Conservation (phyloP, 352 stramenopile genomes). For the Pythium volutum region DNA sequence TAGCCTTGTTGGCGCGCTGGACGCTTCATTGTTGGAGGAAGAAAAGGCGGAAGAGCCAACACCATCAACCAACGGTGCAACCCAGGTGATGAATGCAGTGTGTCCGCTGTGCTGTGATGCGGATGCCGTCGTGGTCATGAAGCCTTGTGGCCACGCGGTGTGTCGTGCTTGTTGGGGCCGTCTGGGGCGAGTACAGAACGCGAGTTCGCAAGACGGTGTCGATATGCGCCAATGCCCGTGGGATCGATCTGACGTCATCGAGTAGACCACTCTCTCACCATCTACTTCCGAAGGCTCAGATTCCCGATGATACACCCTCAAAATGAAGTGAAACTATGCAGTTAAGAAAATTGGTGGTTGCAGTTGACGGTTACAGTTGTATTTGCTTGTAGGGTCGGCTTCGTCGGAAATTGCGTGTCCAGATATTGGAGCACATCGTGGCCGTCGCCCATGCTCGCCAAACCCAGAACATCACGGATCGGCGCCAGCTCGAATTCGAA, state of each 20-base stretch:
- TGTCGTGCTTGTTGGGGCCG: slow-evolving; percentile 38
- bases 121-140: slow-evolving; percentile 46
- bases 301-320: not conserved
- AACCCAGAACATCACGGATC: not conserved
- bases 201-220: not conserved
- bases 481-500: not conserved
- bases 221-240: slow-evolving; percentile 46
- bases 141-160: slow-evolving; percentile 48
- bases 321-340: slow-evolving; percentile 1
- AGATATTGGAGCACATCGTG: not conserved
- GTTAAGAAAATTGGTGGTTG: not conserved
- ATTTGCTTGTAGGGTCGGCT: not conserved
- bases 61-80: not conserved
- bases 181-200: slow-evolving; percentile 5
- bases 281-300: not conserved
- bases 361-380: not conserved
- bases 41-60: slow-evolving; percentile 9
- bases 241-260: slow-evolving; percentile 54
- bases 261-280: slow-evolving; percentile 3
- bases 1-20: slow-evolving; percentile 19
- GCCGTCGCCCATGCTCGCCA: not conserved
- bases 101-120: slow-evolving; percentile 52
- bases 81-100: slow-evolving; percentile 12
- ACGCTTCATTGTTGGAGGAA: slow-evolving; percentile 6
- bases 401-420: not conserved